A percentile compares a stretch with the other conserved stretches of the same genome.
Evolutionary conservation across 331 rosid species (phyloP).

Genomic region (Rosa hybrid): DNA sequence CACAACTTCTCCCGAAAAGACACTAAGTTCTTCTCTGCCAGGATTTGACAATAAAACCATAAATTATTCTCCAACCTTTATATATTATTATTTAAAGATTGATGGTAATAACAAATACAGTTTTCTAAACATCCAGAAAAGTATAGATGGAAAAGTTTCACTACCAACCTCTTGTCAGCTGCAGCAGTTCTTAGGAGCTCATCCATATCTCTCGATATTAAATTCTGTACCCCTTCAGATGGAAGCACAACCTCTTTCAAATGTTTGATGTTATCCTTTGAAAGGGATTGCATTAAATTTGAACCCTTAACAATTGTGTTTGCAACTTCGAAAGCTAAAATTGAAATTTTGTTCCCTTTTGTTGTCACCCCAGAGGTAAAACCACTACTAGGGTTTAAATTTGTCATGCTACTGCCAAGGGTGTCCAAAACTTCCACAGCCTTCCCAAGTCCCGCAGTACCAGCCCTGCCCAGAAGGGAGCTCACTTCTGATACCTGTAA

Average conservation of each 20-base stretch:
- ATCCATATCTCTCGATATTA: conserved; percentile 79
- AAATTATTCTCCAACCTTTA: conserved; percentile 15
- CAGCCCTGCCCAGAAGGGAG: conserved; percentile 91
- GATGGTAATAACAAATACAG: conserved; percentile 24
- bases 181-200: conserved; percentile 92
- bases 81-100: conserved; percentile 20
- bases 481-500: conserved; percentile 94
- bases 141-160: not conserved
- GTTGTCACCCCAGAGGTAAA: conserved; percentile 85
- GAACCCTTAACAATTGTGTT: conserved; percentile 95
- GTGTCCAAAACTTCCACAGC: conserved; percentile 99
- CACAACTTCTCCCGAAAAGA: conserved; percentile 93
- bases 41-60: conserved; percentile 43
- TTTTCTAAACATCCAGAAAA: not conserved
- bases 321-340: conserved; percentile 98
- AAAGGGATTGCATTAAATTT: conserved; percentile 94
- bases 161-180: conserved; percentile 85
- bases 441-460: conserved; percentile 96
- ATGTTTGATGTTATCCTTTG: conserved; percentile 77
- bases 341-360: conserved; percentile 86
- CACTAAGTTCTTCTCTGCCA: conserved; percentile 92
- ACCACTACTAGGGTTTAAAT: conserved; percentile 72
- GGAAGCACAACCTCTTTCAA: conserved; percentile 87
- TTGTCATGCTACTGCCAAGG: conserved; percentile 95
- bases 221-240: conserved; percentile 89